Evolutionary conservation across 257 asterid species (phyloP), one percentile per base, ranked within the genome.

Genomic region (Forsythia suspensa): DNA sequence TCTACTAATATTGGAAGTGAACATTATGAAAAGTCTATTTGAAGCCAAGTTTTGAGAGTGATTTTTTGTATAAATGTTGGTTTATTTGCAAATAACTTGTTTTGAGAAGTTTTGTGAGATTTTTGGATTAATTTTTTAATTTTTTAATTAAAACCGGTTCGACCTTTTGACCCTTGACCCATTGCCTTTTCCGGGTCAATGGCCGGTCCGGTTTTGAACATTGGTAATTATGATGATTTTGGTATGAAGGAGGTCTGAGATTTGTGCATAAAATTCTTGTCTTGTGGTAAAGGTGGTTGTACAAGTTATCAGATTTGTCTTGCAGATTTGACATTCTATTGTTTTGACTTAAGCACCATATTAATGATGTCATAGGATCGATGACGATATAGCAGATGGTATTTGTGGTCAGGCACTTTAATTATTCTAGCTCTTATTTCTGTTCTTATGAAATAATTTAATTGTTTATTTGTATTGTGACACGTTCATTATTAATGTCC

Each of bases 401-500:
- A 57, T 18, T 57, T 21, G 13, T 57, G 4, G n/a, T 18, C 21
- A 21, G 66, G 66, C 21, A 20, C 66, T 6, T n/a, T 4, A 16
- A 57, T 57, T 57, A n/a, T 57, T 57, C 36, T n/a, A 3, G 6
- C 34, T 57, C 66, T 57, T 57, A 57, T 57, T 57, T 57, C 24
- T 18, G 66, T 57, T 55, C 65, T 55, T 57, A 7, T 57, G 66
- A 21, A 57, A n/a, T 57, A 57, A 43, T 63, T 46, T 77, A 16
- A 36, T 44, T 38, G n/a, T 48, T 48, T 48, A 48, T 40, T 51
- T 44, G 44, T 52, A 65, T 76, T 55, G 71, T 57, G 74, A 70
- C 52, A 75, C 29, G 71, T 72, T 74, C 71, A 75, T 78, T 51
- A 66, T 85, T 21, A 68, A 74, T 72, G 70, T 80, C 42, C 24